These are phyloP conservation scores for Fraxinus latifolia DNA, from an alignment of 305 asterid species.

Conservation along the genomic window DNA sequence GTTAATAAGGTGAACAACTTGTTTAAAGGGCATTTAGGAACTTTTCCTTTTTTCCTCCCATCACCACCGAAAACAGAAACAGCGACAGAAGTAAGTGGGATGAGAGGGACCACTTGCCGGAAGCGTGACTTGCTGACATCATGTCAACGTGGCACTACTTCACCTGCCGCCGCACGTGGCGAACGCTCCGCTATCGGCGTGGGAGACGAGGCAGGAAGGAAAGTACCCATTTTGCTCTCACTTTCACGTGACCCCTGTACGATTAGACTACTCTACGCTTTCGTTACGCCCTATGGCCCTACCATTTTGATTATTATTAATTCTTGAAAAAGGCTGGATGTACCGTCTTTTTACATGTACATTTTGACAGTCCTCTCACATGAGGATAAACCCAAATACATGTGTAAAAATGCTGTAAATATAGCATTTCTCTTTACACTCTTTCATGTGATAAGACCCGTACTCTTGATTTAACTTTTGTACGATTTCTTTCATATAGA, in stretches of 20 bases:
- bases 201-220: neutral
- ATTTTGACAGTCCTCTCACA: too few relatives aligned
- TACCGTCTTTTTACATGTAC: too few relatives aligned
- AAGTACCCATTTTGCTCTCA: neutral
- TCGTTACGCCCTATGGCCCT: neutral
- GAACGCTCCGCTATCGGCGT: neutral
- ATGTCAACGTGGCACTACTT: constrained; percentile 20
- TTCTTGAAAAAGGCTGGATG: too few relatives aligned
- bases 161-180: constrained; percentile 20
- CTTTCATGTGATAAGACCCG: too few relatives aligned
- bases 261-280: neutral
- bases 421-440: too few relatives aligned
- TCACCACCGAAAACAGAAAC: neutral
- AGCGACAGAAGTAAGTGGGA: constrained; percentile 21
- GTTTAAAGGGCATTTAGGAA: neutral
- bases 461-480: too few relatives aligned
- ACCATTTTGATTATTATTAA: too few relatives aligned
- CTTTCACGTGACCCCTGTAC: constrained; percentile 23
- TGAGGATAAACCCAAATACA: too few relatives aligned
- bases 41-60: neutral
- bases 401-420: too few relatives aligned
- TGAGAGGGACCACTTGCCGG: constrained; percentile 21
- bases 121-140: constrained; percentile 26
- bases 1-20: neutral
- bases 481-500: too few relatives aligned